Evolutionary conservation across 208 protist species (phyloP).

Genomic region (Leishmania tarentolae): DNA sequence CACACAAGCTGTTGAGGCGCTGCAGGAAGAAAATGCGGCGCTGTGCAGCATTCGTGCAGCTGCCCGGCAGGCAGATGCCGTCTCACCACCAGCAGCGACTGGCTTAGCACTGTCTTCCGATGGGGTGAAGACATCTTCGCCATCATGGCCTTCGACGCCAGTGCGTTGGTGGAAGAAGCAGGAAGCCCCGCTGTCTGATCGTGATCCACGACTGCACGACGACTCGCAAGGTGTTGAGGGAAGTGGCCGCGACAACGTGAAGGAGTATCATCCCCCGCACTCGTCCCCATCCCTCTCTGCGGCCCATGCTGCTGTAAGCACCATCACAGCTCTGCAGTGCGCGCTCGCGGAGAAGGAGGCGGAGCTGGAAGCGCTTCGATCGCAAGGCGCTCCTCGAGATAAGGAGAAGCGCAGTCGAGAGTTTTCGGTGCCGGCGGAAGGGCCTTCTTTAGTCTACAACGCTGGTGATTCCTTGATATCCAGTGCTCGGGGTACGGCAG

Average conservation of each 20-base stretch:
- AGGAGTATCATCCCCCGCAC: not conserved
- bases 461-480: not conserved
- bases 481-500: not conserved
- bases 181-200: not conserved
- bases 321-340: slow-evolving; percentile 7
- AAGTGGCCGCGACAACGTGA: not conserved
- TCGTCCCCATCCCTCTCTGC: slow-evolving; percentile 1
- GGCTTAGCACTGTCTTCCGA: not conserved
- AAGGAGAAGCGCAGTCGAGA: not conserved
- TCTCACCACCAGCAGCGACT: not conserved
- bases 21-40: slow-evolving; percentile 9
- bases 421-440: not conserved
- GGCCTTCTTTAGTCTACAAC: not conserved
- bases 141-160: slow-evolving; percentile 25
- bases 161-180: slow-evolving; percentile 29
- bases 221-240: not conserved
- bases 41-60: slow-evolving; percentile 12
- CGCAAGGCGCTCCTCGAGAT: not conserved
- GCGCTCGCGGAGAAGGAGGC: slow-evolving; percentile 24
- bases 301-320: slow-evolving; percentile 22
- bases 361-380: slow-evolving; percentile 16
- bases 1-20: slow-evolving; percentile 3
- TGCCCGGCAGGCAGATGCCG: not conserved
- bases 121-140: slow-evolving; percentile 7
- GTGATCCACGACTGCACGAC: not conserved